Base-by-base conservation (phyloP, 768 basidiomycete species). In the Peribolospora baueri region DNA sequence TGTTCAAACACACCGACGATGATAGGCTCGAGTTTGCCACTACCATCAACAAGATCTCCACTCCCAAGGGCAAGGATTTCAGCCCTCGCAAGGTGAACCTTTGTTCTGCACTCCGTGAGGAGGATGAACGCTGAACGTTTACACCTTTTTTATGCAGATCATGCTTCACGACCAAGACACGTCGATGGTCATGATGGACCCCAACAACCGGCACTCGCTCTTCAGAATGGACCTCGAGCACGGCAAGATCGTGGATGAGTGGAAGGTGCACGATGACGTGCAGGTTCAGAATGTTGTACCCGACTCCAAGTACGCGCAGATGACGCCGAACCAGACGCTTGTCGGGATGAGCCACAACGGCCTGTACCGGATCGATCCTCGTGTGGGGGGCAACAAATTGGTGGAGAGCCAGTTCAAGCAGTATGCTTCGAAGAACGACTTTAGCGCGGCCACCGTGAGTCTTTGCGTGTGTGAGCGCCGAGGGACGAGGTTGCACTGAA, bases 161-260 rank as follows among this genome's bases (percentile, higher is more conserved):
- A 65, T 65, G 64, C 60, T 65, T 1, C 64, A 65, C 59, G 57
- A 62, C 49, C 64, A 65, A 77, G 93, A 98, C 67, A 76, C 78
- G 48, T 86, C 85, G 69, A 88, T 98, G 88, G 70, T 98, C 54
- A 66, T 98, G 55, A 84, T 84, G 76, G 82, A 93, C 64, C 79
- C 85, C 3, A 66, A 68, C 45, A 77, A 86, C 45, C 79, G 81
- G 3, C 77, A 85, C 62, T 80, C 87, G 0, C 70, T 98, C 47
- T 93, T 78, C 69, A 78, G 73, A 59, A 78, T 97, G 75, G 93
- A 98, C 69, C 76, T 98, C 58, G 69, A 91, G 67, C 79, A 79
- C 37, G 93, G 86, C 47, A 91, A 93, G 68, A 79, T 98, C 39
- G 86, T 97, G 25, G 93, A 98, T 65, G 93, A 98, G 66, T 95